A percentile compares a stretch with the other conserved stretches of the same genome.
Conservation (phyloP, 2,329 filamentous ascomycete genomes). For the Penicillium brevicompactum region DNA sequence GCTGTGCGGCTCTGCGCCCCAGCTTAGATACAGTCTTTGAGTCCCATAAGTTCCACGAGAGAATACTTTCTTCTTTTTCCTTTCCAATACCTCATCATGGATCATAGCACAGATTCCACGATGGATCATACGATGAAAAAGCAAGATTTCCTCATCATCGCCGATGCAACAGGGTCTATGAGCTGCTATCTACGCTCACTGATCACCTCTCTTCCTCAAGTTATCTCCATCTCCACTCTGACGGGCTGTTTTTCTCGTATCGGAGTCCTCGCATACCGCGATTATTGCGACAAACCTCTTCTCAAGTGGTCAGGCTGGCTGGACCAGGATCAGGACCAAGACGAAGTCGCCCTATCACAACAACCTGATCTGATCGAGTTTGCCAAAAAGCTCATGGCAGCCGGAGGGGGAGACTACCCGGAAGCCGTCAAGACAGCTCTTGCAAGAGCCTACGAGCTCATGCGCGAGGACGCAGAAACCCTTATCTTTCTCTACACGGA, state of each 20-base stretch:
- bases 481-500: constrained; percentile 54
- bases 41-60: too few species aligned
- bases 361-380: constrained; percentile 42
- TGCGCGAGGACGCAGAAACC: constrained; percentile 53
- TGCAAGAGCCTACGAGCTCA: constrained; percentile 49
- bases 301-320: constrained; percentile 57
- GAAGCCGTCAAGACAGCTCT: constrained; percentile 55
- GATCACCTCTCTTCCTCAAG: constrained; percentile 51
- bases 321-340: constrained; percentile 13
- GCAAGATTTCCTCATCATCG: constrained; percentile 19
- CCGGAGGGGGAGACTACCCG: constrained; percentile 47
- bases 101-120: too few species aligned
- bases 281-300: constrained; percentile 43
- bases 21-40: too few species aligned
- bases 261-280: constrained; percentile 55
- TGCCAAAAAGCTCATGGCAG: constrained; percentile 34
- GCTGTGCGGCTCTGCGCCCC: too few species aligned
- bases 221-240: constrained; percentile 53
- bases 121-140: constrained; percentile 12
- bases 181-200: constrained; percentile 46
- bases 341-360: neutral
- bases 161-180: constrained; percentile 23
- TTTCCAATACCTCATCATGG: neutral
- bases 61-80: too few species aligned
- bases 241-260: constrained; percentile 55